Base-by-base conservation (phyloP, 148 eudicot genomes). In the Tetragonia tetragonoides region DNA sequence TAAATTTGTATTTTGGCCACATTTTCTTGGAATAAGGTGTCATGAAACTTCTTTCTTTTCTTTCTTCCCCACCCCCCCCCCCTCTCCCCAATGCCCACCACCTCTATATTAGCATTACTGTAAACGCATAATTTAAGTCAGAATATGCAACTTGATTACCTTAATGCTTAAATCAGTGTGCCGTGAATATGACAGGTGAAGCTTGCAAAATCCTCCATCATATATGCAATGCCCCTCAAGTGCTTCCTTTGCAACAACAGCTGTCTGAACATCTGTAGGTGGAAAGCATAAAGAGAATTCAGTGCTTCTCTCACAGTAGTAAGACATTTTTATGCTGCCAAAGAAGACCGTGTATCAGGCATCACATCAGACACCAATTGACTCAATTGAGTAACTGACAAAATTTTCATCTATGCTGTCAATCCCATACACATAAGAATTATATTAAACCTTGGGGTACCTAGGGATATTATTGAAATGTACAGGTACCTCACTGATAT, bases 221-320 rank as follows among this genome's bases (percentile, higher is more conserved):
- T 95, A 95, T 78, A 95, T 95, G 87, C 95, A 95, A 83, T 95
- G 99, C 54, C 99, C 99, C 84, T 95, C 97, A 61, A 95, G 86
- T 18, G 97, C 83, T 80, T 90, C 97, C 87, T 93, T 95, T n/a
- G 99, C 99, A 83, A 83, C 92, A 83, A 91, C 90, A 34, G 97
- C 99, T 21, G 97, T 95, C 76, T 82, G 95, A 81, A 93, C 87
- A 95, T 95, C 99, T 95, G 90, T 82, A 79, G 70, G 74, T 37
- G 54, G 39, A 21, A 47, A 68, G 20, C 23, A 49, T 3, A 72
- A 66, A 34, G 42, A 34, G 4, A 34, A 66, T 7, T 8, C 61
- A 57, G 8, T 16, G 62, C 62, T 66, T 39, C 10, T 37, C 69
- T 34, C 10, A 39, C 40, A 54, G 18, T 24, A 46, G 60, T 16